Conservation (phyloP, 2,329 filamentous ascomycete species). For the Nothophoma quercina region DNA sequence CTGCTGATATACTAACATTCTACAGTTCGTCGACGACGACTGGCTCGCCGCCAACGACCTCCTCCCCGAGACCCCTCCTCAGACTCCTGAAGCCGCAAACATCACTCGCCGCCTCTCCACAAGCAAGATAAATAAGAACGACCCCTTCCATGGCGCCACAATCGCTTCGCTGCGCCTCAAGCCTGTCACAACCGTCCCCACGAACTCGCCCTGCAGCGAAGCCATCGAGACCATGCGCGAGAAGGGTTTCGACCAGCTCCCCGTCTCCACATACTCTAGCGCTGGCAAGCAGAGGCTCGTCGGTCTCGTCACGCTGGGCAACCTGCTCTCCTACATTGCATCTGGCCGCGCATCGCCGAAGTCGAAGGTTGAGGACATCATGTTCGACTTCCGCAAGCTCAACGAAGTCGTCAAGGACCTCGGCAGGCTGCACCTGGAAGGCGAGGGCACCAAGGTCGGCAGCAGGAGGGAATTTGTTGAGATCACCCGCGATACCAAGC, state of each 20-base stretch:
- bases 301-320: constrained; percentile 92
- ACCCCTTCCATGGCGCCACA: constrained; percentile 80
- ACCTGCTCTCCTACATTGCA: constrained; percentile 89
- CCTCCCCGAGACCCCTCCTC: constrained; percentile 67
- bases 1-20: constrained; percentile 20
- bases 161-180: constrained; percentile 87
- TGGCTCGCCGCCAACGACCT: constrained; percentile 98
- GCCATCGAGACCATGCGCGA: constrained; percentile 99
- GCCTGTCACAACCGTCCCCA: constrained; percentile 85
- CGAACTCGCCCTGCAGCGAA: constrained; percentile 76
- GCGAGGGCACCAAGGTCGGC: constrained; percentile 29
- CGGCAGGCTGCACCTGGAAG: constrained; percentile 49
- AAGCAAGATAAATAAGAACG: constrained; percentile 56
- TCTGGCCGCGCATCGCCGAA: constrained; percentile 78
- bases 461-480: constrained; percentile 80
- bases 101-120: constrained; percentile 49
- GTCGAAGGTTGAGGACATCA: constrained; percentile 82
- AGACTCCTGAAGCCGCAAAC: constrained; percentile 32
- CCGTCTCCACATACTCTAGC: constrained; percentile 70
- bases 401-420: constrained; percentile 88
- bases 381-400: constrained; percentile 93
- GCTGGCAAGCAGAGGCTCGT: constrained; percentile 76
- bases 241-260: constrained; percentile 96
- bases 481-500: constrained; percentile 88
- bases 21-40: constrained; percentile 90